Conservation (phyloP, 768 basidiomycete genomes). For the Mycena metata region DNA sequence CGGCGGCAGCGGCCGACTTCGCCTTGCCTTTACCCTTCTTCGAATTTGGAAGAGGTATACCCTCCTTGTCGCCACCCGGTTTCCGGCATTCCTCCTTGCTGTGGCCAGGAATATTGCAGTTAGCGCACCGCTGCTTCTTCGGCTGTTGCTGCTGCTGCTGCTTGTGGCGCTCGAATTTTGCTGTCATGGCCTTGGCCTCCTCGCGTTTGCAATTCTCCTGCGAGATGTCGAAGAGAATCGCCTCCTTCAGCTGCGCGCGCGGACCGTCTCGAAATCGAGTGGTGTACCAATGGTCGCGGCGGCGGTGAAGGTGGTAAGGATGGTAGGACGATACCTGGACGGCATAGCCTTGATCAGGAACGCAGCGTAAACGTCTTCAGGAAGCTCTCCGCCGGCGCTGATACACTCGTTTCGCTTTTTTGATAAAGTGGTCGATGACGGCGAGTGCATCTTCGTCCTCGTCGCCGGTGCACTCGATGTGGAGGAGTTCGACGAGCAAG, state of each 20-base stretch:
- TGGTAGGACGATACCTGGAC: not conserved
- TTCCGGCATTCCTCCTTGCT: constrained; percentile 3
- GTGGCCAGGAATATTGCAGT: constrained; percentile 14
- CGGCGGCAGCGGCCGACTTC: not conserved
- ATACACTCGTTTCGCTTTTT: constrained; percentile 3
- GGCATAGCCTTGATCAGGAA: no score
- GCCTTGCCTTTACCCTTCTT: constrained; percentile 22
- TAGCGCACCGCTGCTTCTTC: constrained; percentile 14
- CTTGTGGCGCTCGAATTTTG: constrained; percentile 20
- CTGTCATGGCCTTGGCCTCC: constrained; percentile 26
- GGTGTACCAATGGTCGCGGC: not conserved
- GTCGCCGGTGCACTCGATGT: constrained; percentile 7
- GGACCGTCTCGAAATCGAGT: not conserved
- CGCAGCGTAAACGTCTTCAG: no score
- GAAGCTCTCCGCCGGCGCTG: no score
- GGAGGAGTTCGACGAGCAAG: constrained; percentile 5
- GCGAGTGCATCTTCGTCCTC: constrained; percentile 9
- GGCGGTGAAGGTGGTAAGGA: not conserved
- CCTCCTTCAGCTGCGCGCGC: not conserved
- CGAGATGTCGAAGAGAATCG: constrained; percentile 17
- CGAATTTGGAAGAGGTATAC: not conserved
- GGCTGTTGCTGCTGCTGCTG: constrained; percentile 9
- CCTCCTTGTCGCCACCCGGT: constrained; percentile 4
- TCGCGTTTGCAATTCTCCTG: constrained; percentile 19
- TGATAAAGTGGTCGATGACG: constrained; percentile 6